Evolutionary conservation across 1,284 basidiomycete genomes (phyloP), one percentile per base, ranked within the genome.

Genomic region (Pisolithus thermaeus): DNA sequence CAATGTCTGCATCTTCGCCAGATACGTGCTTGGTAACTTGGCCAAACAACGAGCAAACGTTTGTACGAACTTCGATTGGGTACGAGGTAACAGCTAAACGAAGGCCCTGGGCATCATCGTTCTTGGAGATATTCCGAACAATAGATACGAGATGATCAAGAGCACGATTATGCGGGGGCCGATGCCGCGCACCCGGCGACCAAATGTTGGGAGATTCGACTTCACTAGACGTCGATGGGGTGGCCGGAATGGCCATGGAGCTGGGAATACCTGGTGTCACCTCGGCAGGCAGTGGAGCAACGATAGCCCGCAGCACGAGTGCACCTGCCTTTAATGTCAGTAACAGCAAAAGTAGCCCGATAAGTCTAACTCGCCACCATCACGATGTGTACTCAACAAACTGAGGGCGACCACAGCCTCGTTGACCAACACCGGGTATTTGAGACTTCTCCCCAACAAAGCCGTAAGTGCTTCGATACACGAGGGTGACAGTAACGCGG

Each of bases 341-440:
- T 46, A 36, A 12, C 35, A 20, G 14, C 11, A 27, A 58, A 47
- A 52, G 20, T 20, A 28, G 16, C 18, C 43, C 49, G 22, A 41
- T 6, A 9, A 11, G 35, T 7, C 14, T 36, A 28, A 71, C 80
- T 60, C 69, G 85, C 90, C 82, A 59, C 87, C 88, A 50, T 73
- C 68, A 42, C 73, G 70, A 51, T 83, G 77, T 12, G 83, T 83
- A 53, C 80, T 81, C 55, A 97, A 68, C 47, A 97, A 69, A 36
- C 87, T 88, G 54, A 97, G 69, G 1, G 90, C 90, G 27, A 97
- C 79, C 27, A 97, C 75, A 1, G 87, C 91, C 67, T 98, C 96
- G 61, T 95, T 96, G 54, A 97, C 78, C 30, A 98, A 75, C 43
- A 93, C 75, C 0, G 90, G 87, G 62, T 92, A 91, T 64, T 85